Conservation (phyloP, 2,329 filamentous ascomycete species). For the Thelonectria rubi region DNA sequence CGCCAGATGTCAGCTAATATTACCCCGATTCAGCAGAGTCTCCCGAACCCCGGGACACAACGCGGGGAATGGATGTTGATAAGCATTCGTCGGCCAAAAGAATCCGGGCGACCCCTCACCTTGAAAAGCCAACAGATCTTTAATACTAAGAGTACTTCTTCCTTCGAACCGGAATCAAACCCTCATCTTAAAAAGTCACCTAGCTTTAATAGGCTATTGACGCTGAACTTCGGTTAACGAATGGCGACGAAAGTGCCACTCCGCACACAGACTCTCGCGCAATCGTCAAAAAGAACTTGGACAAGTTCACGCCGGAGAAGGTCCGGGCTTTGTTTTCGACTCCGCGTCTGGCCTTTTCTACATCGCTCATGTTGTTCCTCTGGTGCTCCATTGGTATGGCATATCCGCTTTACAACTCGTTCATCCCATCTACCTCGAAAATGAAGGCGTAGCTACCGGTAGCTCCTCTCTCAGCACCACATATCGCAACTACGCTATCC, state of each 20-base stretch:
- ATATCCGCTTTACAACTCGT: slow-evolving; percentile 65
- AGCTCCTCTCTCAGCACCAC: slow-evolving; percentile 4
- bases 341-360: slow-evolving; percentile 61
- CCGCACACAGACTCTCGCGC: slow-evolving; percentile 4
- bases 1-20: too few species aligned
- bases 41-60: too few species aligned
- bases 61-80: too few species aligned
- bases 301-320: slow-evolving; percentile 60
- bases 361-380: slow-evolving; percentile 60
- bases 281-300: slow-evolving; percentile 43
- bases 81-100: too few species aligned
- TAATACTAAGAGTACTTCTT: too few species aligned
- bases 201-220: too few species aligned
- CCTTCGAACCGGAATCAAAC: too few species aligned
- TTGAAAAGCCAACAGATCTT: too few species aligned
- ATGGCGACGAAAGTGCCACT: neutral
- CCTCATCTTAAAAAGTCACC: too few species aligned
- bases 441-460: slow-evolving; percentile 32
- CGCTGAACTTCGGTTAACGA: neutral
- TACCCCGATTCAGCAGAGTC: too few species aligned
- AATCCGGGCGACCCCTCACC: too few species aligned
- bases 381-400: slow-evolving; percentile 69
- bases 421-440: slow-evolving; percentile 44
- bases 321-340: slow-evolving; percentile 65
- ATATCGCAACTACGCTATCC: slow-evolving; percentile 37